Percentiles rank a stretch among this genome's conserved stretches.
phyloP scores from a whole-genome alignment of 2,329 filamentous ascomycete genomes.

The Sporothrix dimorphospora region DNA sequence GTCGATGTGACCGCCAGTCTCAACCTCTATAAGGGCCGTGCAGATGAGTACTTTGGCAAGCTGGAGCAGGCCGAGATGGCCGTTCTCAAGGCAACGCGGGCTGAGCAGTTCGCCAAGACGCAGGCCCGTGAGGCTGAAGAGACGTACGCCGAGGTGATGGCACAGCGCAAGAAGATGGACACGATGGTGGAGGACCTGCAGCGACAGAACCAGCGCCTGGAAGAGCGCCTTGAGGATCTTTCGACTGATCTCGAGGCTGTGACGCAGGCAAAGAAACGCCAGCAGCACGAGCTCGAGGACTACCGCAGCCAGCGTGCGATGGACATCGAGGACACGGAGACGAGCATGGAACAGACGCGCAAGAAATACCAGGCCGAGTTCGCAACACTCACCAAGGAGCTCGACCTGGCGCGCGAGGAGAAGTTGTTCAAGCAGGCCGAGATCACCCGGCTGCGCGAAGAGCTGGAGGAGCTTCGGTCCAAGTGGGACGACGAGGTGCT shows the following conservation, averaged over 20 bases:
- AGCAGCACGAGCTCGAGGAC: conserved; percentile 96
- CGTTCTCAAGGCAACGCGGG: conserved; percentile 86
- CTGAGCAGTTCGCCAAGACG: conserved; percentile 90
- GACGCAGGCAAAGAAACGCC: conserved; percentile 85
- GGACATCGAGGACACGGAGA: conserved; percentile 96
- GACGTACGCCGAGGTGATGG: conserved; percentile 84
- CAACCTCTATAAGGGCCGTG: conserved; percentile 84
- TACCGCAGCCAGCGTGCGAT: conserved; percentile 94
- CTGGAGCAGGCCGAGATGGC: conserved; percentile 96
- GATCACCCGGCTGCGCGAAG: conserved; percentile 86
- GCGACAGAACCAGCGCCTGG: conserved; percentile 83
- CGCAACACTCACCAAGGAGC: conserved; percentile 83
- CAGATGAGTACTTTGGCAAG: conserved; percentile 96
- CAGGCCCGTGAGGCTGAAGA: conserved; percentile 92
- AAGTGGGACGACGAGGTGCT: conserved; percentile 99
- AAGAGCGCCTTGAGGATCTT: conserved; percentile 89
- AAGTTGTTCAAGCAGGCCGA: conserved; percentile 83
- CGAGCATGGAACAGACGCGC: conserved; percentile 92
- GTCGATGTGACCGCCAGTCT: conserved; percentile 83
- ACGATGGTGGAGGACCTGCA: conserved; percentile 85
- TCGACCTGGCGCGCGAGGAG: conserved; percentile 91
- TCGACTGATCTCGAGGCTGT: conserved; percentile 86
- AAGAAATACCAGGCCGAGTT: conserved; percentile 98
- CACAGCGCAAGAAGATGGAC: conserved; percentile 90
- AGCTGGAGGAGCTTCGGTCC: conserved; percentile 88